phyloP scores from a whole-genome alignment of 495 filamentous ascomycete genomes.

The Hypoxylon fragiforme region DNA sequence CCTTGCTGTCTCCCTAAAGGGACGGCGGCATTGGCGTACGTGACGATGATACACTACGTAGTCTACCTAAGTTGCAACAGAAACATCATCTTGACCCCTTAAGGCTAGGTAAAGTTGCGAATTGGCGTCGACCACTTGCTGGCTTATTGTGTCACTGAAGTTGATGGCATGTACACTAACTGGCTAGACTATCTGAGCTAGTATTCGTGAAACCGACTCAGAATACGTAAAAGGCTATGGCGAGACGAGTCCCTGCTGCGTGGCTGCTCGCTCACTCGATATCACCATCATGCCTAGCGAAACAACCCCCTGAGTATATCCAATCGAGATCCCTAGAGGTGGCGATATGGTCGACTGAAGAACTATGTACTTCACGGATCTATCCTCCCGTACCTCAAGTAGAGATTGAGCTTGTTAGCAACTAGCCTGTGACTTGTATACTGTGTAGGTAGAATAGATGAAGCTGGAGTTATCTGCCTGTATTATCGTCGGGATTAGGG shows the following conservation, averaged over 20 bases:
- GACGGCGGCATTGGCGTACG: not conserved
- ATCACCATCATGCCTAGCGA: slow-evolving; percentile 6
- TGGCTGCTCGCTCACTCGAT: slow-evolving; percentile 16
- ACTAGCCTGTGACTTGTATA: not conserved
- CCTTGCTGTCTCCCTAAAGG: not conserved
- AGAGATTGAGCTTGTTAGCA: not conserved
- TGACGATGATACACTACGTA: not conserved
- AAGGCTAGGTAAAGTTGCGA: not conserved
- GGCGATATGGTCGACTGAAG: slow-evolving; percentile 1
- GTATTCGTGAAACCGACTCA: not conserved
- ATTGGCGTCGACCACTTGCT: not conserved
- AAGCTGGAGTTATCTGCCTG: not conserved
- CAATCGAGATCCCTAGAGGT: slow-evolving; percentile 13
- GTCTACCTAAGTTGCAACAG: not conserved
- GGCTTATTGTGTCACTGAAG: not conserved
- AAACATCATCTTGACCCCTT: not conserved
- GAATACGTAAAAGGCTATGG: not conserved
- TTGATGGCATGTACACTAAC: slow-evolving; percentile 1
- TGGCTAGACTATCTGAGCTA: not conserved
- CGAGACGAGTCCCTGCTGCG: slow-evolving; percentile 12
- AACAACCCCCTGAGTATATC: slow-evolving; percentile 1
- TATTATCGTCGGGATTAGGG: not conserved
- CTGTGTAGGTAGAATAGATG: not conserved
- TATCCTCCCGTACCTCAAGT: slow-evolving; percentile 1
- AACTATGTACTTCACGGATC: not conserved